Conservation (phyloP, 1,284 basidiomycete species). For the Earliella scabrosa region DNA sequence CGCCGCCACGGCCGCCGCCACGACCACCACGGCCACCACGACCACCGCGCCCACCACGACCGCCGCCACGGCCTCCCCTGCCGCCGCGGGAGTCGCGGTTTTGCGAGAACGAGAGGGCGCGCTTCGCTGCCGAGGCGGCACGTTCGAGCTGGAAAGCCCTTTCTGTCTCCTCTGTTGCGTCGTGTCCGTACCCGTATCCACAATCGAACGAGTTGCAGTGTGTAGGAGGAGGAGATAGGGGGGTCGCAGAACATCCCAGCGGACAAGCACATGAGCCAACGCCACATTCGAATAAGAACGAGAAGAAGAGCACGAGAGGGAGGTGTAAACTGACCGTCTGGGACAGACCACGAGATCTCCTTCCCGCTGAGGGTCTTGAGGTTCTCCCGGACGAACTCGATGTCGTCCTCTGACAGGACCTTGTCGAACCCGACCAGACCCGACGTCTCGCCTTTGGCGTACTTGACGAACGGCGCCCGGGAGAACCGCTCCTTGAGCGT, state of each 20-base stretch:
- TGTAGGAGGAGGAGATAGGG: too few relatives aligned
- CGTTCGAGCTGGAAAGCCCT: constrained; percentile 74
- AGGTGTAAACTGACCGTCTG: constrained; percentile 51
- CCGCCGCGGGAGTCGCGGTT: constrained; percentile 39
- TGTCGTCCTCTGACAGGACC: constrained; percentile 67
- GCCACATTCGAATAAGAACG: background rate
- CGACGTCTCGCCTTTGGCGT: constrained; percentile 55
- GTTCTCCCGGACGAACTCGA: constrained; percentile 63
- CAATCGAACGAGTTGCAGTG: too few relatives aligned
- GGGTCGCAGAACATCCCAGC: too few relatives aligned
- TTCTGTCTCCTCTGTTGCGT: constrained; percentile 60
- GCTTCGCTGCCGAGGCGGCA: constrained; percentile 66
- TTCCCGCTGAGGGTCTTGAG: constrained; percentile 66
- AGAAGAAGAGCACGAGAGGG: background rate
- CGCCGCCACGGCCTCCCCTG: constrained; percentile 42
- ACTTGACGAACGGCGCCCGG: constrained; percentile 75
- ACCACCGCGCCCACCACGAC: constrained; percentile 49
- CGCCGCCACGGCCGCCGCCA: constrained; percentile 37
- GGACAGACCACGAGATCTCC: constrained; percentile 61
- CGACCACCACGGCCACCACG: constrained; percentile 50
- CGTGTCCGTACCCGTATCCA: too few relatives aligned
- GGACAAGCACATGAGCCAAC: background rate
- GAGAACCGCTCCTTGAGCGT: constrained; percentile 82
- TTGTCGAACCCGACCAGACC: constrained; percentile 58
- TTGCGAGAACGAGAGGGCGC: constrained; percentile 35